Base-by-base conservation (phyloP, 805 yeast species). In the Pichia insulana region DNA sequence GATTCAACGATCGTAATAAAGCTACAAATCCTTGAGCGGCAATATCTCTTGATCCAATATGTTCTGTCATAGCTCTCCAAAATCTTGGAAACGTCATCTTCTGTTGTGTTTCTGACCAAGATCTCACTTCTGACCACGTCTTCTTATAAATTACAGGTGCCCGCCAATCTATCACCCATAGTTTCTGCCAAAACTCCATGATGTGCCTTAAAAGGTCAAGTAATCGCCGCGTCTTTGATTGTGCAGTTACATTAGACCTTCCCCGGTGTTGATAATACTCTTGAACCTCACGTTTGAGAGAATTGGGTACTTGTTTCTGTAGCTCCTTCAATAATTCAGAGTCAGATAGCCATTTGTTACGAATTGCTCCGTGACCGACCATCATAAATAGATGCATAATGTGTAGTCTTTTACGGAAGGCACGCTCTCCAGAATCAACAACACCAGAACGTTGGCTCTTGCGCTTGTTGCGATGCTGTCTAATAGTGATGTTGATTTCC, bases 21-120 rank as follows among this genome's bases (percentile, higher is more conserved):
- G 84, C 76, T 13, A 87, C 86, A 63, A 86, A 89, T 0, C 96
- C 97, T 54, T 86, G 96, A 0, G 92, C 88, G 0, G 83, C 82
- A 7, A 85, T 44, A 56, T 90, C 97, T 28, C 83, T 60, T 2
- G 86, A 76, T 0, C 97, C 98, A 15, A 69, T 58, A 20, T 74
- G 73, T 13, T 64, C 55, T 2, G 57, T 42, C 0, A 84, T 56
- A 15, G 65, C 54, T 17, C 60, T 59, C 7, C 58, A 53, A 52
- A 83, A 85, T 36, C 64, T 63, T 2, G 55, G 53, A 27, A 68
- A 61, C 0, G 66, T 59, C 13, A 74, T 52, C 51, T 25, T 45
- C 11, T 42, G 37, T 18, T 20, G 35, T 8, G 33, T 37, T 45
- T 13, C 52, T 35, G 41, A 38, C 25, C 5, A 6, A 18, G 16